Conservation (phyloP, 495 filamentous ascomycete species). For the Lasiosphaeria ovina region DNA sequence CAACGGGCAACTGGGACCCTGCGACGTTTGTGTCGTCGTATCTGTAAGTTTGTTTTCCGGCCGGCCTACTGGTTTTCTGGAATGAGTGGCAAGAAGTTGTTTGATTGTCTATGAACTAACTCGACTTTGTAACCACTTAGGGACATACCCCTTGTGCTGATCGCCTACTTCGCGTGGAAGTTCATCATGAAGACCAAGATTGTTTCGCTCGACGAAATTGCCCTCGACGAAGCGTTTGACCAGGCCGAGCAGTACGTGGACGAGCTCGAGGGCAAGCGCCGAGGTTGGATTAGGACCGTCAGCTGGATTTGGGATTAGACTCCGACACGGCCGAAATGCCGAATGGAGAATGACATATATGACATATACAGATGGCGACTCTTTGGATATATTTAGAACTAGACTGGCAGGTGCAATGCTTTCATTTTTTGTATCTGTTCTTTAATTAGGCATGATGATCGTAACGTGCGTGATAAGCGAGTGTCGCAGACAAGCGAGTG, state of each 20-base stretch:
- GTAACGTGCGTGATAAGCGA: too few species aligned
- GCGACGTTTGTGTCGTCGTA: slow-evolving; percentile 49
- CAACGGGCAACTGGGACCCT: slow-evolving; percentile 46
- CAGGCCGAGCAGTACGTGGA: slow-evolving; percentile 35
- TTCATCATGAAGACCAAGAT: slow-evolving; percentile 52
- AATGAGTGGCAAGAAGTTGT: too few species aligned
- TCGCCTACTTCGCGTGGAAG: slow-evolving; percentile 56
- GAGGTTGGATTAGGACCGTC: slow-evolving; percentile 26
- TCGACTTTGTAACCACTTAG: slow-evolving; percentile 21
- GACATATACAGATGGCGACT: too few species aligned
- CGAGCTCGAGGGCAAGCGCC: slow-evolving; percentile 27
- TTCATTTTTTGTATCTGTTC: too few species aligned
- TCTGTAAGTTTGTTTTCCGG: slow-evolving; percentile 35
- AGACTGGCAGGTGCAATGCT: too few species aligned
- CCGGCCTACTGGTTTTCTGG: too few species aligned
- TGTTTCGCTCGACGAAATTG: slow-evolving; percentile 51
- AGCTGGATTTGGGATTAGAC: slow-evolving; percentile 46
- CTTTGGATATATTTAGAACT: too few species aligned
- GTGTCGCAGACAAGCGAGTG: too few species aligned
- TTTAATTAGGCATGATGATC: too few species aligned
- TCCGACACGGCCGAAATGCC: too few species aligned
- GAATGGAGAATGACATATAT: too few species aligned
- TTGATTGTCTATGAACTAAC: too few species aligned
- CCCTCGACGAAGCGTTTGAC: slow-evolving; percentile 39
- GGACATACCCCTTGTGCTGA: slow-evolving; percentile 54